Conservation (phyloP, 176 grass and related monocot genomes). For the Ensete ventricosum region DNA sequence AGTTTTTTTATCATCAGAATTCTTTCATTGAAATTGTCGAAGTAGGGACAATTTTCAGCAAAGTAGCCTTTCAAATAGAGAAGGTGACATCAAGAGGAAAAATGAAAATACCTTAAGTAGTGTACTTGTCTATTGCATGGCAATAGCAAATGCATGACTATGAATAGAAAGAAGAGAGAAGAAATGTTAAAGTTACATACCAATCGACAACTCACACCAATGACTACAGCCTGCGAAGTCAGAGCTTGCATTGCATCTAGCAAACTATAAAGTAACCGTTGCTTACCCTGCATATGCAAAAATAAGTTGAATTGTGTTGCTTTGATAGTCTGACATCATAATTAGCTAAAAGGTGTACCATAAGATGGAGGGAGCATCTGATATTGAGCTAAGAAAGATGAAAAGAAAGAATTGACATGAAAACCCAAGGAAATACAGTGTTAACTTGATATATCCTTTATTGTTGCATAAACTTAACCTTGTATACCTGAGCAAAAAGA, state of each 20-base stretch:
- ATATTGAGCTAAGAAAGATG: background rate
- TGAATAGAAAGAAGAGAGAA: constrained; percentile 1
- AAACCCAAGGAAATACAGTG: background rate
- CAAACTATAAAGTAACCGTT: constrained; percentile 86
- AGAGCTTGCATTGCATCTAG: constrained; percentile 86
- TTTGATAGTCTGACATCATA: background rate
- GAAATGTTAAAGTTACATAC: constrained; percentile 30
- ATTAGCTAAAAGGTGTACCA: background rate
- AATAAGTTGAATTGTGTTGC: background rate
- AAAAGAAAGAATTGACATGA: background rate
- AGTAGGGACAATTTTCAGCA: no score
- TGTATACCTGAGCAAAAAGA: constrained; percentile 78
- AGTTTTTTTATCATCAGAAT: background rate
- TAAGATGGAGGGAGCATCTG: background rate
- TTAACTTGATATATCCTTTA: background rate
- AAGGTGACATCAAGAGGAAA: no score
- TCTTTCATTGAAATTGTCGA: background rate
- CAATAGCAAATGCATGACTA: no score
- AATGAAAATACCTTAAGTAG: no score
- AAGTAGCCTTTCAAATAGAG: no score
- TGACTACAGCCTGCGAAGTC: constrained; percentile 80
- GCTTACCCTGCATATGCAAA: constrained; percentile 63
- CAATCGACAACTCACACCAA: constrained; percentile 85
- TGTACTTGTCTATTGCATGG: no score
- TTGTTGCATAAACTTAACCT: background rate